phyloP scores from a whole-genome alignment of 1,139 yeast genomes.

The Meyerozyma sp. region DNA sequence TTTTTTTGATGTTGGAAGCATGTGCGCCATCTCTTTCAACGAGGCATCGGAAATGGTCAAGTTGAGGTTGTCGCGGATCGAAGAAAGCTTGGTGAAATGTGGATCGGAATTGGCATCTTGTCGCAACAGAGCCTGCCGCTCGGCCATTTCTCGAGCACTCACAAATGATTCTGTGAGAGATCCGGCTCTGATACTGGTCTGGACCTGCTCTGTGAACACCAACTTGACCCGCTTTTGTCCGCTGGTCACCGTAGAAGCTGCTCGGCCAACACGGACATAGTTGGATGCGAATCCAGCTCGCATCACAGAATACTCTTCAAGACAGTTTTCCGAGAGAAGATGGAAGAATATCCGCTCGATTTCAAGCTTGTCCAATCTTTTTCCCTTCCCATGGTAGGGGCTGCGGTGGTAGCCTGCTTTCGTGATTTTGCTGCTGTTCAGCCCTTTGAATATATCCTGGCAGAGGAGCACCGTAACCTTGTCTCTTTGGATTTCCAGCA shows the following conservation, averaged over 20 bases:
- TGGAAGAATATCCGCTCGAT: slow-evolving; percentile 80
- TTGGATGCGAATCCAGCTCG: slow-evolving; percentile 80
- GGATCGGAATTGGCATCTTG: slow-evolving; percentile 5
- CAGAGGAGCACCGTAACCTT: slow-evolving; percentile 76
- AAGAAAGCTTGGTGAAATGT: slow-evolving; percentile 35
- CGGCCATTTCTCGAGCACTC: slow-evolving; percentile 19
- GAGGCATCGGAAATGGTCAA: slow-evolving; percentile 44
- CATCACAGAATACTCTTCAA: slow-evolving; percentile 69
- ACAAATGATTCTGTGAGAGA: slow-evolving; percentile 18
- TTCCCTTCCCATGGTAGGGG: slow-evolving; percentile 68
- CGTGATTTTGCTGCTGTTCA: slow-evolving; percentile 55
- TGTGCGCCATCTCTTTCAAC: slow-evolving; percentile 49
- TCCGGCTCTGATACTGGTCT: background rate
- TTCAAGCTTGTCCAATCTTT: slow-evolving; percentile 54
- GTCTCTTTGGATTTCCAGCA: slow-evolving; percentile 48
- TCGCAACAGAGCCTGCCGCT: slow-evolving; percentile 10
- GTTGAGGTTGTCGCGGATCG: slow-evolving; percentile 40
- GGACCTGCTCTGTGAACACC: slow-evolving; percentile 14
- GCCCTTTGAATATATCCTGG: slow-evolving; percentile 80
- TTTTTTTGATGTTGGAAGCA: slow-evolving; percentile 48
- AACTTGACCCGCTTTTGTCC: slow-evolving; percentile 41
- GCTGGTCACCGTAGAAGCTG: slow-evolving; percentile 41
- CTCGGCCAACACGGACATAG: slow-evolving; percentile 59
- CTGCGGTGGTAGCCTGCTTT: slow-evolving; percentile 57
- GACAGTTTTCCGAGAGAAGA: slow-evolving; percentile 59